These are phyloP conservation scores for Gossypium ekmanianum DNA, from an alignment of 345 rosid genomes.

Conservation along the genomic window DNA sequence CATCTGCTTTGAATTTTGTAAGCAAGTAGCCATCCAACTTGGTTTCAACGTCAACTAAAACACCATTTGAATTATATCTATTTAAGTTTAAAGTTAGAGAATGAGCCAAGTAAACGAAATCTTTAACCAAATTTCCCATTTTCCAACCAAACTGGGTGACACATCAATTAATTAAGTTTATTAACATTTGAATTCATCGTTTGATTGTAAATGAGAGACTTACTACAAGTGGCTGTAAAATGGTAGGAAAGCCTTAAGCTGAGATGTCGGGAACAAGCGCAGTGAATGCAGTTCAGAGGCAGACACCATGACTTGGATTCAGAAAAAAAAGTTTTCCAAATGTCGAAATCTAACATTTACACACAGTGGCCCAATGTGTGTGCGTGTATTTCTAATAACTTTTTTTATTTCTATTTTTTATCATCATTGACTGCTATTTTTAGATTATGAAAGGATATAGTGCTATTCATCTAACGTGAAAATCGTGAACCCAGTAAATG, in stretches of 20 bases:
- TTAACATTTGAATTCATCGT: no score
- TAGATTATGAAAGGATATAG: no score
- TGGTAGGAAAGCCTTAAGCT: not conserved
- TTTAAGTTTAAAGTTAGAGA: not conserved
- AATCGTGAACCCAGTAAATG: not conserved
- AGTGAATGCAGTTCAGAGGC: not conserved
- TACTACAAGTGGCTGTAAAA: not conserved
- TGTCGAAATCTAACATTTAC: not conserved
- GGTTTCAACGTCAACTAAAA: constrained; percentile 4
- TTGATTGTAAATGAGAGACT: no score
- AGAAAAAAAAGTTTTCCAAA: not conserved
- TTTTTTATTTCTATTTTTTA: not conserved
- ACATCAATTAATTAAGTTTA: not conserved
- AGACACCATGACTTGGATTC: not conserved
- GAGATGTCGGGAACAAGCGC: not conserved
- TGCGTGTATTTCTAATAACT: not conserved
- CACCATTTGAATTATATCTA: not conserved
- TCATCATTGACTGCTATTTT: not conserved
- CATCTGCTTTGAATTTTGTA: not conserved
- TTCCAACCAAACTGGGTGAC: not conserved
- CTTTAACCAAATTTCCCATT: not conserved
- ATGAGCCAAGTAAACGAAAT: not conserved
- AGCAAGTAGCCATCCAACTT: not conserved
- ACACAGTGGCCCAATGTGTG: not conserved
- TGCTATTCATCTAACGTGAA: not conserved